These are phyloP conservation scores for Trichoderma parareesei DNA, from an alignment of 495 filamentous ascomycete species.

Conservation along the genomic window DNA sequence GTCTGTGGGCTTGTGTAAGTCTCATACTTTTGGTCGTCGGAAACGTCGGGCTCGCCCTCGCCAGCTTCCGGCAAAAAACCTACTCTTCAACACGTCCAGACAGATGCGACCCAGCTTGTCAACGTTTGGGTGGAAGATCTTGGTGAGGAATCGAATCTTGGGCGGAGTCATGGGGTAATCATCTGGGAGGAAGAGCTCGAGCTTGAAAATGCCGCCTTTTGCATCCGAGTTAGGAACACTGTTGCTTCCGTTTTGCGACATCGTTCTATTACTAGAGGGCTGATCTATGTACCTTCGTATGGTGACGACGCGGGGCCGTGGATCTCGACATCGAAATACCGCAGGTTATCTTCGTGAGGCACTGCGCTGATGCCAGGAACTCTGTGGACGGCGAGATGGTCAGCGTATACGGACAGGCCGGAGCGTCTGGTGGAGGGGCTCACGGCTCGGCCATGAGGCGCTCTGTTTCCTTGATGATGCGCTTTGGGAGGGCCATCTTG, in stretches of 20 bases:
- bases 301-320: slow-evolving; percentile 90
- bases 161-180: slow-evolving; percentile 99
- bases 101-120: slow-evolving; percentile 96
- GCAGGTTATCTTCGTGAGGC: slow-evolving; percentile 96
- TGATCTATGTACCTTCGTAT: slow-evolving; percentile 63
- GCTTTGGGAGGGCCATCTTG: slow-evolving; percentile 75
- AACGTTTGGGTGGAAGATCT: slow-evolving; percentile 99
- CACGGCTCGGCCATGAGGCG: slow-evolving; percentile 95
- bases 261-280: background rate
- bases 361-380: slow-evolving; percentile 94
- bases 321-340: slow-evolving; percentile 96
- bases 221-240: background rate
- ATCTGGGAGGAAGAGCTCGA: slow-evolving; percentile 97
- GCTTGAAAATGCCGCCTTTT: slow-evolving; percentile 87
- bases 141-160: slow-evolving; percentile 96
- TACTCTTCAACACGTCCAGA: slow-evolving; percentile 95
- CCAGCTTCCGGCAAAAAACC: background rate
- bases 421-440: slow-evolving; percentile 25
- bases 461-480: slow-evolving; percentile 98
- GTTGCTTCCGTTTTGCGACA: background rate
- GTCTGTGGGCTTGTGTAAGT: slow-evolving; percentile 41
- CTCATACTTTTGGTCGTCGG: too few species aligned
- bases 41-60: background rate
- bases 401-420: slow-evolving; percentile 9
- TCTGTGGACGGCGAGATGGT: slow-evolving; percentile 35